Percentiles rank a stretch among this genome's conserved stretches.
phyloP scores from a whole-genome alignment of 2,329 filamentous ascomycete species.

The Colletotrichum sansevieriae region DNA sequence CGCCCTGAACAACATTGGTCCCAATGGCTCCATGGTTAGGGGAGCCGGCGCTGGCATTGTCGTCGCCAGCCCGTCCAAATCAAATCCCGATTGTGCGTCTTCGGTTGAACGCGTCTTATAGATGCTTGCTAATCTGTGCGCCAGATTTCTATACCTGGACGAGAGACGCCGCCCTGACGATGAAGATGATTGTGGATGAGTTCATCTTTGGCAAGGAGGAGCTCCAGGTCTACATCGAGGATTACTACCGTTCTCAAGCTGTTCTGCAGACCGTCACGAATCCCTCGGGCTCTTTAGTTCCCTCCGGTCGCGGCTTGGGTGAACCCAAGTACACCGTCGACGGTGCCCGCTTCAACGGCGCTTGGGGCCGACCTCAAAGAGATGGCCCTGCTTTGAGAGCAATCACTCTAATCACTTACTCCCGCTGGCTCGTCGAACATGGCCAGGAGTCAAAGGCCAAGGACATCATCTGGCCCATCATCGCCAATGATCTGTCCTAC shows the following conservation, averaged over 20 bases:
- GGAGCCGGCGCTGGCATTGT: conserved; percentile 65
- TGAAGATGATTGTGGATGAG: conserved; percentile 65
- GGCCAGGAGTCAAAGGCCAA: conserved; percentile 56
- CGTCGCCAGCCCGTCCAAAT: conserved; percentile 67
- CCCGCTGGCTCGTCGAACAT: conserved; percentile 62
- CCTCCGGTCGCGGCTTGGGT: conserved; percentile 61
- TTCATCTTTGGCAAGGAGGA: conserved; percentile 61
- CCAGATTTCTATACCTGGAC: conserved; percentile 71
- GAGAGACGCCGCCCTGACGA: conserved; percentile 65
- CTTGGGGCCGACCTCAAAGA: conserved; percentile 71
- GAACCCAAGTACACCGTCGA: conserved; percentile 70
- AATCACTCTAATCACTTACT: conserved; percentile 67
- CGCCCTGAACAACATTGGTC: conserved; percentile 68
- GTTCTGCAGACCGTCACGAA: conserved; percentile 65
- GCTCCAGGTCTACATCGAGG: conserved; percentile 61
- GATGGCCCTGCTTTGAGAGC: conserved; percentile 72
- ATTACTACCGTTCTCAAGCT: conserved; percentile 67
- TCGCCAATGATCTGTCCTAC: conserved; percentile 69
- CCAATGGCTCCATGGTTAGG: conserved; percentile 59
- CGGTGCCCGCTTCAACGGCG: conserved; percentile 61
- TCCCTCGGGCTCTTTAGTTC: conserved; percentile 62
- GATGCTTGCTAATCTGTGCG: conserved; percentile 41
- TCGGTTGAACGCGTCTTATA: not conserved
- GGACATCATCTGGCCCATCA: conserved; percentile 65
- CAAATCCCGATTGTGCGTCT: conserved; percentile 64